A percentile compares a stretch with the other conserved stretches of the same genome.
phyloP scores from a whole-genome alignment of 257 asterid species.

The Lithospermum erythrorhizon region DNA sequence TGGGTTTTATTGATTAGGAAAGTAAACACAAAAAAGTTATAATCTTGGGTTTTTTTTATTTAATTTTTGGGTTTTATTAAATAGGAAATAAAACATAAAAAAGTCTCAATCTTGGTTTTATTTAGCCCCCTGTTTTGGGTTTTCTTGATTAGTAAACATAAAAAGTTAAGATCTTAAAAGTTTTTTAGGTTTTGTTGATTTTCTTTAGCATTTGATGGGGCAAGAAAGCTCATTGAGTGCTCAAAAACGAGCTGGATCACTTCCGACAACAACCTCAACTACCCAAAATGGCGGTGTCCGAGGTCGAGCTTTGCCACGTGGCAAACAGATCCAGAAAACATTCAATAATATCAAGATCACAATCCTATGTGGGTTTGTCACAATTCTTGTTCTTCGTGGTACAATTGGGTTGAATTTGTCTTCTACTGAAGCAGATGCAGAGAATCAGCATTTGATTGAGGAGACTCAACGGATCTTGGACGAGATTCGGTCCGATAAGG shows the following conservation, averaged over 20 bases:
- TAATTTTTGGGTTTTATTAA: neutral
- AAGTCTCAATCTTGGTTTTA: too few species aligned
- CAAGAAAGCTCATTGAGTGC: constrained; percentile 47
- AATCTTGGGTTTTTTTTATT: constrained; percentile 23
- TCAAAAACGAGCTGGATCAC: constrained; percentile 49
- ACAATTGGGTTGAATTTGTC: constrained; percentile 66
- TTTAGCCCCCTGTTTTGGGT: too few species aligned
- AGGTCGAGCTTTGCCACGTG: constrained; percentile 41
- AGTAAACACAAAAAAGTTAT: too few species aligned
- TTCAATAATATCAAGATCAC: constrained; percentile 77
- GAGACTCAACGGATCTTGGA: constrained; percentile 64
- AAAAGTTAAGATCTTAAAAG: too few species aligned
- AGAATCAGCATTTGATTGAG: constrained; percentile 44
- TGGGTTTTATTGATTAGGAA: too few species aligned
- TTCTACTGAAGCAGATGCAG: constrained; percentile 54
- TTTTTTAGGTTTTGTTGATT: too few species aligned
- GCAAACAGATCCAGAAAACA: constrained; percentile 63
- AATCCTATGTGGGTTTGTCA: constrained; percentile 70
- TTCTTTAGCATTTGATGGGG: too few species aligned
- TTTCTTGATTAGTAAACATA: too few species aligned
- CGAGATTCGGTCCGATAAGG: constrained; percentile 64
- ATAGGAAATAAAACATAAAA: too few species aligned
- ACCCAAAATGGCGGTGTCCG: constrained; percentile 23
- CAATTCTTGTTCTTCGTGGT: constrained; percentile 80
- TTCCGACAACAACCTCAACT: too few species aligned